Conservation (phyloP, 208 protist genomes). For the Angomonas ambiguus region DNA sequence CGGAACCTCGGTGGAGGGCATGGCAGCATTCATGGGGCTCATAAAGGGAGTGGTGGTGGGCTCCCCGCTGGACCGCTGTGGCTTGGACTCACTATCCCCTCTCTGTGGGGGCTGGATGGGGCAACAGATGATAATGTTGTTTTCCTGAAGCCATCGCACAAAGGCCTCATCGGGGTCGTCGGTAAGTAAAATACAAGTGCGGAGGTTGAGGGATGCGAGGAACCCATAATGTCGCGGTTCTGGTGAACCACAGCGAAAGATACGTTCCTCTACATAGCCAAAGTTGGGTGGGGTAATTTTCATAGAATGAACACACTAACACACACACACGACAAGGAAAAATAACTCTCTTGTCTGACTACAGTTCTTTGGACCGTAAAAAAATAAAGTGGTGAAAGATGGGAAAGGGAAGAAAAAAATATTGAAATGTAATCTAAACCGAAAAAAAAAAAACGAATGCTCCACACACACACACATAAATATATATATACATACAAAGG, state of each 20-base stretch:
- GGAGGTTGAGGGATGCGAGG: constrained; percentile 92
- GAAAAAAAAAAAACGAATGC: constrained; percentile 23
- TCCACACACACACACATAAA: too few species aligned
- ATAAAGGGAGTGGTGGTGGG: neutral
- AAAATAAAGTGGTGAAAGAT: too few species aligned
- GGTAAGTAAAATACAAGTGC: constrained; percentile 94
- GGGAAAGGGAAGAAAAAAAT: neutral
- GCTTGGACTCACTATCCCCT: too few species aligned
- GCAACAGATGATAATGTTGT: constrained; percentile 64
- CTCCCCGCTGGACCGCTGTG: neutral
- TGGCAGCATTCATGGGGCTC: neutral
- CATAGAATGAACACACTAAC: constrained; percentile 25
- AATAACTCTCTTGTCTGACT: too few species aligned
- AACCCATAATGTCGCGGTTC: constrained; percentile 96
- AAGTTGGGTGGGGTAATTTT: constrained; percentile 94
- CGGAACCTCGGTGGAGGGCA: neutral
- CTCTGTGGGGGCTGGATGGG: neutral
- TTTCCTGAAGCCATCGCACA: constrained; percentile 92
- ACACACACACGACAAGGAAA: neutral
- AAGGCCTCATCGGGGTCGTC: constrained; percentile 90
- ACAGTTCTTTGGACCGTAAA: too few species aligned
- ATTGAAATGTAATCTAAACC: neutral
- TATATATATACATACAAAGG: too few species aligned
- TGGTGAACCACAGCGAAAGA: constrained; percentile 95
- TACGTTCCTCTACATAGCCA: constrained; percentile 95